A percentile compares a stretch with the other conserved stretches of the same genome.
These are phyloP conservation scores for Fraxinus sp. DNA, from an alignment of 305 asterid species.

Conservation along the genomic window DNA sequence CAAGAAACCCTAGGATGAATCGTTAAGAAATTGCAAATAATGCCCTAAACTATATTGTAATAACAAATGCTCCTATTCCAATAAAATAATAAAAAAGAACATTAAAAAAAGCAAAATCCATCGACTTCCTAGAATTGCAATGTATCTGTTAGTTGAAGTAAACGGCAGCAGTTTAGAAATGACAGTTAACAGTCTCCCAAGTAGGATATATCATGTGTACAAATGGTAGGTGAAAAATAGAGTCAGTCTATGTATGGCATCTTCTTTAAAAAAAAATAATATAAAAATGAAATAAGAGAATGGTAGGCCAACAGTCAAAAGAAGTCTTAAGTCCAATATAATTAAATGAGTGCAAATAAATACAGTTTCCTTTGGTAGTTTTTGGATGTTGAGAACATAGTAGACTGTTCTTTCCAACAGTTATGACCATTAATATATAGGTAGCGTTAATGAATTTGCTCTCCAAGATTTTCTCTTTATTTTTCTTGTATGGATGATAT, in stretches of 20 bases:
- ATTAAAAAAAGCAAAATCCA: not conserved
- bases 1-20: not conserved
- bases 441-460: not conserved
- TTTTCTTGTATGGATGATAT: not conserved
- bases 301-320: conserved; percentile 64
- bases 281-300: not conserved
- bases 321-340: conserved; percentile 34
- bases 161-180: not conserved
- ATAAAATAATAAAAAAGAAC: not conserved
- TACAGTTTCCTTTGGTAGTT: not conserved
- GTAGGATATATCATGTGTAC: conserved; percentile 5
- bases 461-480: not conserved
- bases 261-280: not conserved
- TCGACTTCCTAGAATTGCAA: not conserved
- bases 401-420: not conserved
- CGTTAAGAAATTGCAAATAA: not conserved
- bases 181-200: not conserved
- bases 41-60: not conserved
- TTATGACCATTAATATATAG: not conserved
- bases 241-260: not conserved
- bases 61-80: not conserved
- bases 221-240: conserved; percentile 27
- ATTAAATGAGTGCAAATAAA: not conserved
- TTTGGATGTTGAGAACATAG: not conserved
- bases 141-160: conserved; percentile 4